phyloP scores from a whole-genome alignment of 352 stramenopile species.

The Pilasporangium apinafurcum region DNA sequence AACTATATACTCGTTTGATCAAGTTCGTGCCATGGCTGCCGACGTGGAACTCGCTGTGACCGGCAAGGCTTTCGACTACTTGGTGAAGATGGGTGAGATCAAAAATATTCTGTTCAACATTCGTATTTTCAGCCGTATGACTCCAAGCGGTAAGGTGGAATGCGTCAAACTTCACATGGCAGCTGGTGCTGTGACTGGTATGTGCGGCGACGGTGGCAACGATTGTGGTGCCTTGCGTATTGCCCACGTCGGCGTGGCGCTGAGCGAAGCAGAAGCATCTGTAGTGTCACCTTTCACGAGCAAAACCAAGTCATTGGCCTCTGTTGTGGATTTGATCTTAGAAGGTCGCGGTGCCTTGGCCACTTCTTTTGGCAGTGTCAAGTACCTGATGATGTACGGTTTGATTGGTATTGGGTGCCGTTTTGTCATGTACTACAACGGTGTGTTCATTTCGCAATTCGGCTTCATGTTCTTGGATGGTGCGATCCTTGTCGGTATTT shows the following conservation, averaged over 20 bases:
- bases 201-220: slow-evolving; percentile 87
- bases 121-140: slow-evolving; percentile 81
- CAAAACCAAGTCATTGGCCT: slow-evolving; percentile 63
- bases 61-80: slow-evolving; percentile 62
- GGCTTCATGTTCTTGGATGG: slow-evolving; percentile 82
- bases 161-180: slow-evolving; percentile 66
- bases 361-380: slow-evolving; percentile 78
- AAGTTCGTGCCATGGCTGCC: slow-evolving; percentile 29
- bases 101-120: slow-evolving; percentile 54
- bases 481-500: slow-evolving; percentile 70
- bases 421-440: slow-evolving; percentile 84
- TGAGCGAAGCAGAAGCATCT: slow-evolving; percentile 86
- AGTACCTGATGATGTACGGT: slow-evolving; percentile 88
- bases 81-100: slow-evolving; percentile 57
- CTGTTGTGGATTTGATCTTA: slow-evolving; percentile 71
- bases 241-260: slow-evolving; percentile 86
- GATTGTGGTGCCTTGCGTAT: slow-evolving; percentile 89
- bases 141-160: slow-evolving; percentile 60
- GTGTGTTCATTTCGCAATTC: slow-evolving; percentile 84
- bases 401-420: slow-evolving; percentile 79
- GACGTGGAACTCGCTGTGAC: slow-evolving; percentile 62
- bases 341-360: slow-evolving; percentile 79
- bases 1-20: slow-evolving; percentile 35
- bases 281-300: slow-evolving; percentile 89
- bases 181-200: slow-evolving; percentile 59